These are phyloP conservation scores for Boletus putidus DNA, from an alignment of 1,284 basidiomycete genomes.

Conservation along the genomic window DNA sequence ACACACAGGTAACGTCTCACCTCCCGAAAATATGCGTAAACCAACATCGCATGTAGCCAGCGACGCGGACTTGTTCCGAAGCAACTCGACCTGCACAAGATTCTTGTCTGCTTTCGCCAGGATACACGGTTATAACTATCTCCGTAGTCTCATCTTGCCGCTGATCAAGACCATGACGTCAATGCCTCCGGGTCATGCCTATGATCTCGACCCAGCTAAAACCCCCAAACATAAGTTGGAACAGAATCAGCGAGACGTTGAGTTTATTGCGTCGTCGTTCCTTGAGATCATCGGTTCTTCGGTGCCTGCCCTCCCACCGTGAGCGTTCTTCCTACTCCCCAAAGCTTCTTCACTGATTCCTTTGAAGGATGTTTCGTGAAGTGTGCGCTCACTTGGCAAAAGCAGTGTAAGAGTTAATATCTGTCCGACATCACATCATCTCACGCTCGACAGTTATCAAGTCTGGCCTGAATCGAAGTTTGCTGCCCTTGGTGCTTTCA, in stretches of 20 bases:
- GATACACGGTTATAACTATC: constrained; percentile 86
- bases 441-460: constrained; percentile 41
- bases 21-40: constrained; percentile 1
- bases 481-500: constrained; percentile 86
- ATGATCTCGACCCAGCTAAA: constrained; percentile 77
- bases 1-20: constrained; percentile 57
- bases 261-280: constrained; percentile 75
- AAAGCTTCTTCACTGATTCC: constrained; percentile 10
- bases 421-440: constrained; percentile 10
- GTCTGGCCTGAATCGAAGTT: constrained; percentile 84
- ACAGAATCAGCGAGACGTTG: constrained; percentile 72
- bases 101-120: constrained; percentile 83
- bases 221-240: constrained; percentile 60
- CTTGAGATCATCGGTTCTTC: constrained; percentile 76
- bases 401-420: constrained; percentile 61
- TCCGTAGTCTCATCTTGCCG: constrained; percentile 75
- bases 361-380: constrained; percentile 77
- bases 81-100: constrained; percentile 83
- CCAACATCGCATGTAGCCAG: constrained; percentile 52
- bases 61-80: constrained; percentile 79
- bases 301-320: constrained; percentile 73
- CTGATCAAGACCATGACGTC: constrained; percentile 72
- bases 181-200: constrained; percentile 72
- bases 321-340: constrained; percentile 35
- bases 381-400: constrained; percentile 83